A percentile compares a stretch with the other conserved stretches of the same genome.
Conservation (phyloP, 345 rosid genomes). For the Eucalyptus tenuipes region DNA sequence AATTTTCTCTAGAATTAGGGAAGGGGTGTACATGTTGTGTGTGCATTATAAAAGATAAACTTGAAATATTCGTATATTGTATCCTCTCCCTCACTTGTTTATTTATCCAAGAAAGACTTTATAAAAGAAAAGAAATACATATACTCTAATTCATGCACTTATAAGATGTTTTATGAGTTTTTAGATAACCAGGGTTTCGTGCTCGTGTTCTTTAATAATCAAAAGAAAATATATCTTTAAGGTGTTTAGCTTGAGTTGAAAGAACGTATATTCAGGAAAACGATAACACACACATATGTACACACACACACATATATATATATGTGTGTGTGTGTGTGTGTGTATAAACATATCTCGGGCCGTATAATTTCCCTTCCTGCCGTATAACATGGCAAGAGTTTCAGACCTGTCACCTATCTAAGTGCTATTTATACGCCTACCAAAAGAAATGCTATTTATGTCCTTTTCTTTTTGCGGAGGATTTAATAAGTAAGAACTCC, state of each 20-base stretch:
- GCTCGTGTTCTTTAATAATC: background rate
- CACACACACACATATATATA: too few species aligned
- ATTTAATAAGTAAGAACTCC: background rate
- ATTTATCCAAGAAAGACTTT: background rate
- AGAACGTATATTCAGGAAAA: background rate
- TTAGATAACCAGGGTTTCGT: background rate
- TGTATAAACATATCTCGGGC: background rate
- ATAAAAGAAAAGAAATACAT: background rate
- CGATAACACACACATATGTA: too few species aligned
- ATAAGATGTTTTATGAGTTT: background rate
- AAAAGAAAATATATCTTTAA: background rate
- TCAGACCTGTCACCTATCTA: background rate
- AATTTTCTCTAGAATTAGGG: background rate
- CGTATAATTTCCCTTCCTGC: background rate
- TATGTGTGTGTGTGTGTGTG: fast-evolving
- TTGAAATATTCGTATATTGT: background rate
- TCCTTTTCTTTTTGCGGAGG: background rate
- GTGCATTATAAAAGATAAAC: background rate
- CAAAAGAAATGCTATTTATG: background rate
- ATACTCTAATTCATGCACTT: background rate
- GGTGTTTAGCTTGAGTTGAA: background rate
- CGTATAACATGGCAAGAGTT: background rate
- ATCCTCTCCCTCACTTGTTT: background rate
- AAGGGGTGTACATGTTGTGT: background rate
- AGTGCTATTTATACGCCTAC: background rate